Percentiles rank a stretch among this genome's conserved stretches.
These are phyloP conservation scores for Phytophthora ramorum DNA, from an alignment of 352 stramenopile genomes.

Conservation along the genomic window DNA sequence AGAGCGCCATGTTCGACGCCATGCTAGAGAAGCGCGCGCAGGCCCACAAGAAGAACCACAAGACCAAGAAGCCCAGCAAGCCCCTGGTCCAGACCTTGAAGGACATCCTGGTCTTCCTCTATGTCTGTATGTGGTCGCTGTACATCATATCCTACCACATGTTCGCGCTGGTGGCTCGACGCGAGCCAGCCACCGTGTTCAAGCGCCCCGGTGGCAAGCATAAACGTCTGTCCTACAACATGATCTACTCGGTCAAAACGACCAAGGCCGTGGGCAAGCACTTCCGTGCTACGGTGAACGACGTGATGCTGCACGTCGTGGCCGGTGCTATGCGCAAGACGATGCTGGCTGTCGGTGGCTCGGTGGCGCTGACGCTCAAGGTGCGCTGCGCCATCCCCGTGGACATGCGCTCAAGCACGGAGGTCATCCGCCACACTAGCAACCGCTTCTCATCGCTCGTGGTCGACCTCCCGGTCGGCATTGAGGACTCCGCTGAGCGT, in stretches of 20 bases:
- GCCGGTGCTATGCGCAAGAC: slow-evolving; percentile 78
- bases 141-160: slow-evolving; percentile 68
- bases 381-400: slow-evolving; percentile 80
- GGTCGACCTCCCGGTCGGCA: slow-evolving; percentile 75
- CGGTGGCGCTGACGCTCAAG: slow-evolving; percentile 51
- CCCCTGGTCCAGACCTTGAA: slow-evolving; percentile 32
- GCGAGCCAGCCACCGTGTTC: slow-evolving; percentile 71
- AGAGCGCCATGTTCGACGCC: slow-evolving; percentile 64
- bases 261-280: slow-evolving; percentile 81
- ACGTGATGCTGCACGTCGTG: slow-evolving; percentile 84
- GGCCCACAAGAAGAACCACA: slow-evolving; percentile 33
- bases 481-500: slow-evolving; percentile 55
- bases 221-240: slow-evolving; percentile 79
- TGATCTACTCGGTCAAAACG: slow-evolving; percentile 71
- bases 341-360: slow-evolving; percentile 48
- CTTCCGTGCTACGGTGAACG: slow-evolving; percentile 75
- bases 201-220: slow-evolving; percentile 60
- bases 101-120: slow-evolving; percentile 35
- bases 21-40: slow-evolving; percentile 62
- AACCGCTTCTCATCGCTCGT: slow-evolving; percentile 86
- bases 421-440: slow-evolving; percentile 63
- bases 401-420: slow-evolving; percentile 76
- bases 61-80: slow-evolving; percentile 42
- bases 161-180: slow-evolving; percentile 48
- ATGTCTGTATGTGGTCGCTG: slow-evolving; percentile 61